Base-by-base conservation (phyloP, 164 flowering plant genomes). In the Dillenia suffruticosa region DNA sequence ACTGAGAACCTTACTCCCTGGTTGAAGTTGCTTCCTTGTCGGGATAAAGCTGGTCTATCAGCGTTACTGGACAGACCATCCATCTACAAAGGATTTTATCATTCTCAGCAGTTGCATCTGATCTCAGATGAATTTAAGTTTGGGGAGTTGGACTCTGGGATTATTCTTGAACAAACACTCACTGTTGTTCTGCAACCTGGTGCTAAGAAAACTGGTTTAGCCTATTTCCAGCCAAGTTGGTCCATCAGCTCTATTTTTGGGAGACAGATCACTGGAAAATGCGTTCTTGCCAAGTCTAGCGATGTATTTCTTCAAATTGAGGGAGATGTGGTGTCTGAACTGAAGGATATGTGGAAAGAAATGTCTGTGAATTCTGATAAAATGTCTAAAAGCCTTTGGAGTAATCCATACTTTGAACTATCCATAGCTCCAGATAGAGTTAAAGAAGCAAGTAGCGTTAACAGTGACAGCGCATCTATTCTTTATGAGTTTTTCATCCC, bases 1-100 rank as follows among this genome's bases (percentile, higher is more conserved):
- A 94, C 99, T 26, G 99, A 94, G 79, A 94, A 94, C 72, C 82
- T 94, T 53, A 91, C 99, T 51, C 99, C 99, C 2, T 94, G 96
- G 97, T 74, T 94, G 78, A 94, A 94, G 83, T 77, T 94, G 59
- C 96, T 94, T 68, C 98, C 98, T 51, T 94, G 98, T 76, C 84
- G 97, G 58, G 98, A 94, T 68, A 94, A 91, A 79, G 88, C 86
- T 64, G 99, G 99, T 65, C 82, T 94, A 68, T 75, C 97, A 51
- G 71, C 81, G n/a, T 72, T 94, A 59, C 74, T 94, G 85, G 90
- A 94, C 61, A 76, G 99, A 49, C 92, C 96, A 16, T 86, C 99
- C 9, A 88, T 94, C 49, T 91, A 94, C 68, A 82, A 77, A 70
- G 93, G 97, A 17, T 94, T 75, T 70, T 94, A 89, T 80, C 97